Percentiles rank a stretch among this genome's conserved stretches.
These are phyloP conservation scores for Microsporum ferrugineum DNA, from an alignment of 2,329 filamentous ascomycete genomes.

Conservation along the genomic window DNA sequence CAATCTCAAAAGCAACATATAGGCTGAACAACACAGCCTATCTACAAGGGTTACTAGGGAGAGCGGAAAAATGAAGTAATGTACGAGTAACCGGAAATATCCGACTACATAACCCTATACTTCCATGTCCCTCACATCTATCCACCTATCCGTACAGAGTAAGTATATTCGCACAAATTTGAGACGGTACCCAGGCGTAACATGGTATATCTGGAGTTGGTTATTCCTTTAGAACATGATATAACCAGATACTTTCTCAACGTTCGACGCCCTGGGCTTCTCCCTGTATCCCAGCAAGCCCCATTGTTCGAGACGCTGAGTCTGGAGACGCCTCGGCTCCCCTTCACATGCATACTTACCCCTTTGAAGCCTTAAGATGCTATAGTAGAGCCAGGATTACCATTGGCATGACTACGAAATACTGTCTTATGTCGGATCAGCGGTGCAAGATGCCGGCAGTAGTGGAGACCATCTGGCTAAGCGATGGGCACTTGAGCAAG, in stretches of 20 bases:
- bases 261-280: neutral
- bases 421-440: neutral
- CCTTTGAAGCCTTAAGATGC: neutral
- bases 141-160: neutral
- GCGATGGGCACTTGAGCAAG: neutral
- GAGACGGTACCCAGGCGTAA: neutral
- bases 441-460: neutral
- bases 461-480: neutral
- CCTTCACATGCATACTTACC: neutral
- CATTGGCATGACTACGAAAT: neutral
- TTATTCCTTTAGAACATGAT: neutral
- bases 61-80: neutral
- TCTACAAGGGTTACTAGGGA: neutral
- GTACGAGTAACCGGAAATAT: conserved; percentile 1
- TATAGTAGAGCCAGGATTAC: neutral
- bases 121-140: neutral
- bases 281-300: neutral
- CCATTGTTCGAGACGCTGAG: neutral
- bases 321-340: neutral
- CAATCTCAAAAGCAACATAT: neutral
- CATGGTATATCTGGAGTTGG: neutral
- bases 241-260: neutral
- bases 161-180: neutral
- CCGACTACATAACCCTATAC: neutral
- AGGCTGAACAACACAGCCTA: neutral